phyloP scores from a whole-genome alignment of 352 stramenopile genomes.

The Pelagophyceae sp. region DNA sequence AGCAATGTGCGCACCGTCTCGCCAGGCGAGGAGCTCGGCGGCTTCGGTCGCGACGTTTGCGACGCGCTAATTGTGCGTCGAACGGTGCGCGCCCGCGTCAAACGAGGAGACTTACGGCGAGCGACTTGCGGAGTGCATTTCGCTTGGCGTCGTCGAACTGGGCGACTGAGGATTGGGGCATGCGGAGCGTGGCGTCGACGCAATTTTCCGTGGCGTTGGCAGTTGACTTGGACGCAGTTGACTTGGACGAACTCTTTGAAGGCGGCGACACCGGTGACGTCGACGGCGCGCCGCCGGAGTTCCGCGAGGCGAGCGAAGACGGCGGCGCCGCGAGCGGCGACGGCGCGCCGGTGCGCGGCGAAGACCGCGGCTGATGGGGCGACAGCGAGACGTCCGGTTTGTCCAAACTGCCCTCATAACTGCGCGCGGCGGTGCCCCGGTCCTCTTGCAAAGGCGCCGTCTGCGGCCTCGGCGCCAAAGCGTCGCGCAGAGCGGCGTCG shows the following conservation, averaged over 20 bases:
- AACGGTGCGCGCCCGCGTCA: no score
- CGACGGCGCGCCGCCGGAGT: not conserved
- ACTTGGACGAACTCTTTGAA: not conserved
- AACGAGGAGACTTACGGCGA: no score
- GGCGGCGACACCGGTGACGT: conserved; percentile 2
- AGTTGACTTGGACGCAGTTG: not conserved
- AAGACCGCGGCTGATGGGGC: not conserved
- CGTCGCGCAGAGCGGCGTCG: not conserved
- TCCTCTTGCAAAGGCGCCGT: not conserved
- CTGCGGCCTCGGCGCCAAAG: not conserved
- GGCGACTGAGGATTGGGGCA: not conserved
- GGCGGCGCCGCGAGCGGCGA: not conserved
- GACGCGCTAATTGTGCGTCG: no score
- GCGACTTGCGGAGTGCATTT: no score
- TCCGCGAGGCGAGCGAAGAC: not conserved
- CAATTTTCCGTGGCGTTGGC: not conserved
- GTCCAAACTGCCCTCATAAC: not conserved
- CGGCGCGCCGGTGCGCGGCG: not conserved
- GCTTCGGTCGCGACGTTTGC: no score
- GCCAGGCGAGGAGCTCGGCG: no score
- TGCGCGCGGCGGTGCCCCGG: not conserved
- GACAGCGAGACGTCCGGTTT: no score
- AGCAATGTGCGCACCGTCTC: no score
- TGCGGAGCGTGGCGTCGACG: not conserved
- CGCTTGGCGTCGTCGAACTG: conserved; percentile 3